These are phyloP conservation scores for Coix lacrymajobi DNA, from an alignment of 176 grass and related monocot genomes.

Conservation along the genomic window DNA sequence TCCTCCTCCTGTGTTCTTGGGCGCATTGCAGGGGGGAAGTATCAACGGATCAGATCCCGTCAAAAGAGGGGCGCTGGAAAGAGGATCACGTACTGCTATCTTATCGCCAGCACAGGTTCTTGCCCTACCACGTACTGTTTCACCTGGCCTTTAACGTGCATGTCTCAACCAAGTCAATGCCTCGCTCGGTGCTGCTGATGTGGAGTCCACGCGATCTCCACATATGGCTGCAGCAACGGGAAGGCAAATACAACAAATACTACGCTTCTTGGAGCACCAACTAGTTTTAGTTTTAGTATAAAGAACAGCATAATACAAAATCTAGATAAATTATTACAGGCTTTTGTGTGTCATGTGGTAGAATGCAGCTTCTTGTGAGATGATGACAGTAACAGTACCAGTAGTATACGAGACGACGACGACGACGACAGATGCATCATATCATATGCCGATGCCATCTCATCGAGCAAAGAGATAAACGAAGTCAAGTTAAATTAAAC, in stretches of 20 bases:
- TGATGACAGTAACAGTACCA: neutral
- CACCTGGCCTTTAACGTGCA: neutral
- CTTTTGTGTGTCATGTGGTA: neutral
- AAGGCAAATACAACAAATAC: no score
- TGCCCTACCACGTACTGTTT: neutral
- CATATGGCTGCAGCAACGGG: neutral
- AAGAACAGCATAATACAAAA: neutral
- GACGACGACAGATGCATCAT: neutral
- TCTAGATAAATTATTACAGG: neutral
- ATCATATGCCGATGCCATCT: slow-evolving; percentile 22
- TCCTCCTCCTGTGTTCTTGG: slow-evolving; percentile 17
- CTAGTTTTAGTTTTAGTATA: neutral
- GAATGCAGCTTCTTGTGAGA: slow-evolving; percentile 10
- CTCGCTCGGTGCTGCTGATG: neutral
- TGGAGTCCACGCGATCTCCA: neutral
- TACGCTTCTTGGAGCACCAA: neutral
- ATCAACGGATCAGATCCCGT: slow-evolving; percentile 11
- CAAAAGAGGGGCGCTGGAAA: neutral
- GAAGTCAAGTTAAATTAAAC: slow-evolving; percentile 13
- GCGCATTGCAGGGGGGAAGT: neutral
- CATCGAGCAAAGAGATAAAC: neutral
- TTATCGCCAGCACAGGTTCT: neutral
- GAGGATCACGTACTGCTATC: neutral
- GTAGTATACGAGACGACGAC: neutral
- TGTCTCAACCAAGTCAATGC: neutral